These are phyloP conservation scores for Amaranthus cruentus DNA, from an alignment of 148 eudicot species.

Conservation along the genomic window DNA sequence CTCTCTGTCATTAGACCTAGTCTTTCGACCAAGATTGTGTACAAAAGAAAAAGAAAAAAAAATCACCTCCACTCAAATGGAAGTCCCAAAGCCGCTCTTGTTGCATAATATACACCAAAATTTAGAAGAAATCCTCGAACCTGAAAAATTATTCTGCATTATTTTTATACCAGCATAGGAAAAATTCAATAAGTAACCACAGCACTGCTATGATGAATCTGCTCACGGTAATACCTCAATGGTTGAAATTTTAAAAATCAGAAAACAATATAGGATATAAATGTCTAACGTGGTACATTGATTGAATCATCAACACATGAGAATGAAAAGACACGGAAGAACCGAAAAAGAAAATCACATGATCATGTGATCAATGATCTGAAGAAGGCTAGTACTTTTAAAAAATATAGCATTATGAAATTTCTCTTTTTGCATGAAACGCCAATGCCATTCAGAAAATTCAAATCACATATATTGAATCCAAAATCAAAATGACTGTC, in stretches of 20 bases:
- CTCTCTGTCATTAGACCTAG: not conserved
- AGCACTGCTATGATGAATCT: not conserved
- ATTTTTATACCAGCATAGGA: conserved; percentile 4
- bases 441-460: not conserved
- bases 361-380: not conserved
- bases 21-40: not conserved
- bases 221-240: not conserved
- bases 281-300: not conserved
- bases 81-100: conserved; percentile 91
- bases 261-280: not conserved
- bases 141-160: conserved; percentile 39
- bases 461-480: not conserved
- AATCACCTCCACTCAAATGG: conserved; percentile 88
- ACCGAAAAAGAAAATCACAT: not conserved
- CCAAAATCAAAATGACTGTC: not conserved
- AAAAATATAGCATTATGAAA: not conserved
- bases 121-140: conserved; percentile 95
- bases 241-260: not conserved
- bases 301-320: not conserved
- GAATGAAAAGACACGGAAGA: not conserved
- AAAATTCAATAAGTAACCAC: conserved; percentile 8
- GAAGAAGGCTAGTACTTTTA: not conserved
- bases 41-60: not conserved
- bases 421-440: not conserved
- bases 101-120: conserved; percentile 95